These are phyloP conservation scores for Peronospora tabacina DNA, from an alignment of 352 stramenopile species.

Conservation along the genomic window DNA sequence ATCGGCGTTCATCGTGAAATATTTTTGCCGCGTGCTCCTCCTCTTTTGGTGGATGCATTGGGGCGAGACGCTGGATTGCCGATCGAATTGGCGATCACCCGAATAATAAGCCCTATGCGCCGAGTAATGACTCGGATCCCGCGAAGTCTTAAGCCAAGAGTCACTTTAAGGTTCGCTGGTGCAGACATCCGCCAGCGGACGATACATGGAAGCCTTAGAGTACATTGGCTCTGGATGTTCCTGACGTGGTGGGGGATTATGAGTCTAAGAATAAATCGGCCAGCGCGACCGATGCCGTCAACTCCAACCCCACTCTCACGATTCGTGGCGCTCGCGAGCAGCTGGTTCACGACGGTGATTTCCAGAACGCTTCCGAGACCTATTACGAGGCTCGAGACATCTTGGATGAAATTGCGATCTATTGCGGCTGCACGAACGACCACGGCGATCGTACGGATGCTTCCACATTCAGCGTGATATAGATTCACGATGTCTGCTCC, in stretches of 20 bases:
- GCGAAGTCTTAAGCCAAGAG: not conserved
- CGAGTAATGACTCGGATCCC: not conserved
- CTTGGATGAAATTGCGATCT: no score
- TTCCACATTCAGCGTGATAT: no score
- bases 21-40: not conserved
- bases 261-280: no score
- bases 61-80: not conserved
- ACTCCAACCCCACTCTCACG: not conserved
- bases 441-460: no score
- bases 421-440: no score
- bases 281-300: not conserved
- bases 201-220: conserved; percentile 1
- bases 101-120: not conserved
- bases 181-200: not conserved
- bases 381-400: not conserved
- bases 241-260: conserved; percentile 2
- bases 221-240: not conserved
- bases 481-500: no score
- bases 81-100: not conserved
- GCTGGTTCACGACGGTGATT: not conserved
- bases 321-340: not conserved
- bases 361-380: not conserved
- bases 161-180: not conserved
- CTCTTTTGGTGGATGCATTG: not conserved
- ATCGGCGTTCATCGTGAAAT: not conserved